phyloP scores from a whole-genome alignment of 768 basidiomycete species.

The Lactifluus echinatus region DNA sequence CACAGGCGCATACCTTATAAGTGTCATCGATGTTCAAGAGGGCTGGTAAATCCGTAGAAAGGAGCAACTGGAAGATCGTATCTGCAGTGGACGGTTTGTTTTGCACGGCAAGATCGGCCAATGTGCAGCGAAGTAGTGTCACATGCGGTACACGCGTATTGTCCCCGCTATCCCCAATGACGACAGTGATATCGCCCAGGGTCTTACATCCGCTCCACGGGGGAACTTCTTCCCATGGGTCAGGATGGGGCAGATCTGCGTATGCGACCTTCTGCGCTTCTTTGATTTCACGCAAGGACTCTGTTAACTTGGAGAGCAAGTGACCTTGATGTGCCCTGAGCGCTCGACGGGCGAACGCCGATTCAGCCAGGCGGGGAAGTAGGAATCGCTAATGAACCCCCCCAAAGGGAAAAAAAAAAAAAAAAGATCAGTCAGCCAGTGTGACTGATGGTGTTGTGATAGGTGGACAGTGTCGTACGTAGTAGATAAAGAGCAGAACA shows the following conservation, averaged over 20 bases:
- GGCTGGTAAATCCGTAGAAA: slow-evolving; percentile 47
- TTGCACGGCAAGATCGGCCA: slow-evolving; percentile 40
- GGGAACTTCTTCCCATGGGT: slow-evolving; percentile 40
- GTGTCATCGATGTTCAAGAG: slow-evolving; percentile 40
- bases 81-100: slow-evolving; percentile 40
- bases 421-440: neutral
- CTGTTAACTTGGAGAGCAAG: slow-evolving; percentile 45
- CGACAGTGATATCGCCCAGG: slow-evolving; percentile 33
- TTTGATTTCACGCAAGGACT: slow-evolving; percentile 48
- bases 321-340: slow-evolving; percentile 51
- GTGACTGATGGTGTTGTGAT: neutral
- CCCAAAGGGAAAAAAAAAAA: no score
- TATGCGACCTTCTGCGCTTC: slow-evolving; percentile 46
- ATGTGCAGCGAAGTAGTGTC: slow-evolving; percentile 55
- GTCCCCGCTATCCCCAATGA: slow-evolving; percentile 13
- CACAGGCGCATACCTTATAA: slow-evolving; percentile 42
- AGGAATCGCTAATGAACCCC: slow-evolving; percentile 48
- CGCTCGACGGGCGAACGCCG: slow-evolving; percentile 52
- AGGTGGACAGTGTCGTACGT: slow-evolving; percentile 37
- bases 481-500: slow-evolving; percentile 50
- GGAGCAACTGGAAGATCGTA: slow-evolving; percentile 50
- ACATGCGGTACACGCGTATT: slow-evolving; percentile 35
- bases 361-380: slow-evolving; percentile 53
- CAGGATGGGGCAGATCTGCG: slow-evolving; percentile 47
- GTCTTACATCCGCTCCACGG: slow-evolving; percentile 38